Conservation (phyloP, 2,329 filamentous ascomycete species). For the Podosphaera aphanis region DNA sequence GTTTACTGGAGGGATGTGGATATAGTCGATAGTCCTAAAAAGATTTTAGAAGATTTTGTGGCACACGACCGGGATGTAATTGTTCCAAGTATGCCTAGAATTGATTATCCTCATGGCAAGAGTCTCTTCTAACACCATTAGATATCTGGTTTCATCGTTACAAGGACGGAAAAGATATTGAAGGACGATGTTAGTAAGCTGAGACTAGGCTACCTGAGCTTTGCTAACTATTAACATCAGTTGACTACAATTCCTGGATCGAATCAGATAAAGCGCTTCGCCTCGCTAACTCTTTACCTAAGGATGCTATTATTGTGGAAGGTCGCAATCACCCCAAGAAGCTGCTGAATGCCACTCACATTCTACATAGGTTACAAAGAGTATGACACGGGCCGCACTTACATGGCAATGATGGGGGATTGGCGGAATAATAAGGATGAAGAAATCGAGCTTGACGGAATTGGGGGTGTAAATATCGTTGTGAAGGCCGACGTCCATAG, state of each 20-base stretch:
- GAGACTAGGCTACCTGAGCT: conserved; percentile 7
- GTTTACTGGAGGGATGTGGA: conserved; percentile 98
- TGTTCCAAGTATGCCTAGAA: conserved; percentile 56
- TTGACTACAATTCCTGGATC: conserved; percentile 98
- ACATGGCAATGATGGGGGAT: conserved; percentile 81
- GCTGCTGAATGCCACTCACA: conserved; percentile 3
- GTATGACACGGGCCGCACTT: conserved; percentile 68
- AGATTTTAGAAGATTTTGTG: conserved; percentile 85
- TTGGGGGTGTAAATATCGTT: conserved; percentile 90
- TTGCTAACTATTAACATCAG: conserved; percentile 21
- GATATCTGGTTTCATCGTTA: conserved; percentile 97
- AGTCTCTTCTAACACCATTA: conserved; percentile 20
- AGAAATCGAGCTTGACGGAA: conserved; percentile 79
- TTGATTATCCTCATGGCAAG: background rate
- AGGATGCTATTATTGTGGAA: conserved; percentile 70
- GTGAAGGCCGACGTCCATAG: conserved; percentile 96
- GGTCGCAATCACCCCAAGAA: conserved; percentile 24
- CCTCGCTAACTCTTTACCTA: conserved; percentile 42
- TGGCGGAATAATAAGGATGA: conserved; percentile 81
- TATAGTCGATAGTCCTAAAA: conserved; percentile 69
- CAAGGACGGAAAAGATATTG: conserved; percentile 52
- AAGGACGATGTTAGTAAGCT: conserved; percentile 58
- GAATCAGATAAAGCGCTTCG: conserved; percentile 70
- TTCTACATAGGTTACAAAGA: conserved; percentile 54
- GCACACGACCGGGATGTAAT: conserved; percentile 81